Evolutionary conservation across 331 rosid genomes (phyloP), one percentile per base, ranked within the genome.

Genomic region (Stylosanthes scabra): DNA sequence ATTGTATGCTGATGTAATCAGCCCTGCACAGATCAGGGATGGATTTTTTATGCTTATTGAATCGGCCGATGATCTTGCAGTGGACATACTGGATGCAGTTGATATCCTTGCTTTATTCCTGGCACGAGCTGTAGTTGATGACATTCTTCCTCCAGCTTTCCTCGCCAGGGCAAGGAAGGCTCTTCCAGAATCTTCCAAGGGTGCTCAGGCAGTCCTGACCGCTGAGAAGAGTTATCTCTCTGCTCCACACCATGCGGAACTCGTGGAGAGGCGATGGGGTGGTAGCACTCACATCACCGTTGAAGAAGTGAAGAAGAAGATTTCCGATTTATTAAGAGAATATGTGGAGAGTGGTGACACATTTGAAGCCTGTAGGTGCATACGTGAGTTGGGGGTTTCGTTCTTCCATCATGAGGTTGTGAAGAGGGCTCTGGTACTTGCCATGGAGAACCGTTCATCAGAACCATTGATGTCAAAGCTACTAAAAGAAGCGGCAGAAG

Each of bases 381-480:
- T 91, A 68, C 84, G 99, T 68, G 96, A 91, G 81, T 83, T 95
- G 59, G 97, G 99, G 71, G 99, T 95, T 61, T 65, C 99, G 1
- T 95, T 95, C 87, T 95, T 89, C 68, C 97, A 95, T 85, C 99
- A 95, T 15, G 99, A 95, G 92, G 97, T 95, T 80, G 99, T 95
- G 76, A 95, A 95, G 89, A 86, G 93, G 81, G 96, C 99, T 59
- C 79, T 95, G 82, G 74, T 80, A 52, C 88, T 95, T 76, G 91
- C 97, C 61, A 95, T 95, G 99, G 99, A 95, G 84, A 86, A 20
- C 45, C 84, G 67, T 54, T 78, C 93, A 1, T 82, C 99, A 13
- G 97, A 90, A 74, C 89, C 90, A 5, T 79, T 73, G 51, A 80
- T 95, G 81, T 55, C 79, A 75, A 90, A 88, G 71, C 87, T 95